Base-by-base conservation (phyloP, 1,284 basidiomycete genomes). In the Rhodotorula sp. region DNA sequence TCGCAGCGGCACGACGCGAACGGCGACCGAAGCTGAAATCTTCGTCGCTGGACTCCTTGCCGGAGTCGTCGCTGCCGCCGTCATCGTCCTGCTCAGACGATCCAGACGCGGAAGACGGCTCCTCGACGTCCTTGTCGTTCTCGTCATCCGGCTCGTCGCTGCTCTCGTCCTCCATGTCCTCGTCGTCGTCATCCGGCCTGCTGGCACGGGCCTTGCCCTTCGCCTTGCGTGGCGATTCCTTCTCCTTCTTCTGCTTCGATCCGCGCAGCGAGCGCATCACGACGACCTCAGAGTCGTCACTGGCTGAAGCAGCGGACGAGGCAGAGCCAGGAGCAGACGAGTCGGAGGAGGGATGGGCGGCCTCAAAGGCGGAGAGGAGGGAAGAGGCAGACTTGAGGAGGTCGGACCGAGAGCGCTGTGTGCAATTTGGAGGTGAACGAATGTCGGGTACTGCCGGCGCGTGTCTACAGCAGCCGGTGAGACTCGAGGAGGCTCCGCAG, bases 321-420 rank as follows among this genome's bases (percentile, higher is more conserved):
- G 13, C 34, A n/a, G n/a, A 17, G 41, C 13, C 42, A 3, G 34
- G 34, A 7, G 58, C 8, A 25, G 58, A 19, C 19, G n/a, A 50
- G 27, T 4, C 7, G 55, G n/a, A 60, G 59, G 46, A 44, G 10
- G 27, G 54, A 7, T 61, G 45, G 19, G 48, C n/a, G 8, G 27
- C 53, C 14, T 68, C 66, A 55, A 67, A 74, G 7, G 12, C 52
- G n/a, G 59, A 46, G 34, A 74, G 61, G 27, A 74, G 65, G 44
- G 25, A 9, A 4, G 73, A 67, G 16, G 68, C 73, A 34, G 48
- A 17, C 1, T 54, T 2, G 27, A 5, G 12, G 4, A 72, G 27
- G 41, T 53, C 55, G 34, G 59, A 7, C 13, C 46, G 63, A n/a
- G 70, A 54, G 12, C 70, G 70, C 70, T 72, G 58, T 44, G 49